Evolutionary conservation across 345 rosid genomes (phyloP), one percentile per base, ranked within the genome.

Genomic region (Ricinus communis): DNA sequence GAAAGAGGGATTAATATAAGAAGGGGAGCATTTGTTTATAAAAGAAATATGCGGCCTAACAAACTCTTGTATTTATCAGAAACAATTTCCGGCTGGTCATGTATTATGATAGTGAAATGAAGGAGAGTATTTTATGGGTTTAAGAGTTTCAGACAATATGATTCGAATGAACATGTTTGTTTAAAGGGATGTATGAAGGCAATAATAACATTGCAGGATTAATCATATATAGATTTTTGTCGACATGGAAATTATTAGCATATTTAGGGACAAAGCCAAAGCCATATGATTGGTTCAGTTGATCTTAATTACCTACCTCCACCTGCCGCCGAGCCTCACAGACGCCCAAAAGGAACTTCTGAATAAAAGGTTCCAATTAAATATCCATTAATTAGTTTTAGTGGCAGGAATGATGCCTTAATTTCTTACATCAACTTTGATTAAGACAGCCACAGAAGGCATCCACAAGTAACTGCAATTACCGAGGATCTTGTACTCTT

Each of bases 81-180:
- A 51, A n/a, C 28, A 28, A 8, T 50, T 49, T 54, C 3, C 45
- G 25, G 65, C 18, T 55, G 27, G 41, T 60, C 71, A 31, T 70
- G 40, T 13, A 45, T 27, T n/a, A 38, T 46, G 69, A 66, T 57
- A 65, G 10, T 8, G 5, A 51, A 64, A 31, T 36, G 25, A 41
- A 28, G 33, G 46, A 47, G 45, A 53, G 41, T 49, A 14, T 73
- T 50, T 59, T 55, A 46, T 7, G 45, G 27, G 28, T 16, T 30
- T 43, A n/a, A n/a, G 47, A 11, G 6, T 33, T 33, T 33, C 6
- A 27, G 69, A 65, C 72, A 65, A 60, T 31, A 76, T 41, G 55
- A 69, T 76, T 71, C 66, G 31, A 60, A 19, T 8, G 61, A 74
- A 62, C 78, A 74, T 71, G 73, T 43, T 47, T 28, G 65, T 53